Evolutionary conservation across 2,329 filamentous ascomycete genomes (phyloP).

Genomic region (Geosmithia morbida): DNA sequence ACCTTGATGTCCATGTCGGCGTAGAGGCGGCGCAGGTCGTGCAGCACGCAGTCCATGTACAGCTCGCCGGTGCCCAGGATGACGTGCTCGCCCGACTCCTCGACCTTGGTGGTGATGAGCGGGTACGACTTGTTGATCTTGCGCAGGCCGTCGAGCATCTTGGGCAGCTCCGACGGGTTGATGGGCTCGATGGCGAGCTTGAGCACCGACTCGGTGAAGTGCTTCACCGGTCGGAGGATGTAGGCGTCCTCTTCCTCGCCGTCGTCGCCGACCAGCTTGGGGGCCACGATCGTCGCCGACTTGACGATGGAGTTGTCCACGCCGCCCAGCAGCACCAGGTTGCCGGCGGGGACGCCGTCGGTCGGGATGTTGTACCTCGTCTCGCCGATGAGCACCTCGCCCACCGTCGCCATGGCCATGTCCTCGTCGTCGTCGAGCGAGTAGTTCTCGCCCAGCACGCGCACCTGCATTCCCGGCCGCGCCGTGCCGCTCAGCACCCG

Average conservation of each 20-base stretch:
- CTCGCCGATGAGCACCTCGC: slow-evolving; percentile 79
- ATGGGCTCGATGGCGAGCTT: slow-evolving; percentile 97
- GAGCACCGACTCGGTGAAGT: slow-evolving; percentile 95
- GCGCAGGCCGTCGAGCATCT: slow-evolving; percentile 93
- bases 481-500: slow-evolving; percentile 88
- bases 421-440: slow-evolving; percentile 96
- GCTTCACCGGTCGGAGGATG: slow-evolving; percentile 83
- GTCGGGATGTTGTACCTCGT: slow-evolving; percentile 87
- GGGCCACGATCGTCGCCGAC: slow-evolving; percentile 77
- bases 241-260: slow-evolving; percentile 76
- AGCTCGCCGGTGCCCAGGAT: slow-evolving; percentile 90
- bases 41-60: slow-evolving; percentile 99
- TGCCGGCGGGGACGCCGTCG: slow-evolving; percentile 85
- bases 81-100: slow-evolving; percentile 94
- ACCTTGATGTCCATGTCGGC: slow-evolving; percentile 99
- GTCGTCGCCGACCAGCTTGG: slow-evolving; percentile 33
- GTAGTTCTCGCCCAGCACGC: slow-evolving; percentile 89
- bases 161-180: slow-evolving; percentile 92
- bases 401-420: slow-evolving; percentile 76
- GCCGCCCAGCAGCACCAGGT: slow-evolving; percentile 80
- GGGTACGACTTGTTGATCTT: slow-evolving; percentile 98
- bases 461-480: slow-evolving; percentile 65
- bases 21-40: slow-evolving; percentile 85
- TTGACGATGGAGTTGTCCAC: slow-evolving; percentile 98
- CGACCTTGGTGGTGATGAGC: slow-evolving; percentile 88